Percentiles rank a stretch among this genome's conserved stretches.
These are phyloP conservation scores for Oenanthe javanica DNA, from an alignment of 140 eudicot species.

Conservation along the genomic window DNA sequence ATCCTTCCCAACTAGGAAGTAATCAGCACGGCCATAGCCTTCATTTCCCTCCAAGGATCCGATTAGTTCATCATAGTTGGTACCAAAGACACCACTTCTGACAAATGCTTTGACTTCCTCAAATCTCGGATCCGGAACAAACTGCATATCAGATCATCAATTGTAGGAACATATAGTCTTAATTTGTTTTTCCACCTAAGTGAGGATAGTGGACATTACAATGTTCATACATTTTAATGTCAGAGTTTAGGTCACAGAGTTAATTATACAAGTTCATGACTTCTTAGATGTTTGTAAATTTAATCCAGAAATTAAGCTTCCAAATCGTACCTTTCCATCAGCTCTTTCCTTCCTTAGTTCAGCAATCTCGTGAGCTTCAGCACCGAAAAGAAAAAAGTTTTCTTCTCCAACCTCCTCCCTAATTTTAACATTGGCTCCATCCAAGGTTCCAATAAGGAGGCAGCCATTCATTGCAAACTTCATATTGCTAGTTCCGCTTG, in stretches of 20 bases:
- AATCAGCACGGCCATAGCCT: constrained; percentile 95
- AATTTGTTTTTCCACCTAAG: neutral
- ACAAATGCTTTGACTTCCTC: constrained; percentile 77
- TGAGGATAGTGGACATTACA: neutral
- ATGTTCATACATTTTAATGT: neutral
- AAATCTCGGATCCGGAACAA: constrained; percentile 85
- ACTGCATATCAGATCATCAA: constrained; percentile 41
- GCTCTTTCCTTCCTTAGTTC: constrained; percentile 80
- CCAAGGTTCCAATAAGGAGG: constrained; percentile 78
- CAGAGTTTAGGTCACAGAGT: neutral
- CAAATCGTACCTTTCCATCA: constrained; percentile 57
- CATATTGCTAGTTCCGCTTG: constrained; percentile 99
- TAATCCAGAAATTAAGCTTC: neutral
- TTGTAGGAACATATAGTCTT: neutral
- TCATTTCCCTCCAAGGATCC: constrained; percentile 96
- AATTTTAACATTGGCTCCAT: constrained; percentile 95
- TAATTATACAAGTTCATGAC: neutral
- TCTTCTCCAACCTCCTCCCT: constrained; percentile 90
- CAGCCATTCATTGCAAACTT: constrained; percentile 97
- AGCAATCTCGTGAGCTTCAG: constrained; percentile 70
- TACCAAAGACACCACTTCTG: constrained; percentile 80
- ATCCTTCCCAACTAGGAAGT: constrained; percentile 92
- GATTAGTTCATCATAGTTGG: constrained; percentile 74
- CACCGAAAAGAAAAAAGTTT: constrained; percentile 88
- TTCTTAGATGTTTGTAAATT: constrained; percentile 4